Evolutionary conservation across 1,284 basidiomycete genomes (phyloP).

Genomic region (Stygiomarasmius scandens): DNA sequence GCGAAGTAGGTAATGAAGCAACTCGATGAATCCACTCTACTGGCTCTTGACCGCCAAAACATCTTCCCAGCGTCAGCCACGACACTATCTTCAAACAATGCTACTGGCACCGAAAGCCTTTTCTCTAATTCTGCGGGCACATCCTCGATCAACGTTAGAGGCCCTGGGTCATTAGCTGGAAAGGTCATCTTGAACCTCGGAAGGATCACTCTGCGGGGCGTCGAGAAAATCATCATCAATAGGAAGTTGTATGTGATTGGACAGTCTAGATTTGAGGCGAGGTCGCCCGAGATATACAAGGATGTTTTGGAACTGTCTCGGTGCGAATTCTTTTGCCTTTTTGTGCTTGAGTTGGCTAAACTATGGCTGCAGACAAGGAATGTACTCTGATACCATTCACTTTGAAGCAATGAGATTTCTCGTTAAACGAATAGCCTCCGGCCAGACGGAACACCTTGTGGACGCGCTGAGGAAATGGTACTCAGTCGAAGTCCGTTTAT

Average conservation of each 20-base stretch:
- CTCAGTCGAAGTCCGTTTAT: neutral
- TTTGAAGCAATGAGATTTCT: slow-evolving; percentile 2
- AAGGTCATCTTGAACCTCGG: slow-evolving; percentile 10
- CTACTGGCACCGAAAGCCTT: no score
- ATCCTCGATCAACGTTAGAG: slow-evolving; percentile 1
- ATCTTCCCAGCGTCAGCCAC: no score
- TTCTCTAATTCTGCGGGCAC: no score
- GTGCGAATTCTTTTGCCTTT: neutral
- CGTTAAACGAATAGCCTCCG: slow-evolving; percentile 5
- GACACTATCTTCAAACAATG: no score
- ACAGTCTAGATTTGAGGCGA: neutral
- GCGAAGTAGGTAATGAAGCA: no score
- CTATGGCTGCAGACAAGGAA: neutral
- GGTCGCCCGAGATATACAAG: neutral
- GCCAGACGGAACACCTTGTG: neutral
- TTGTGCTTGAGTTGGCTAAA: neutral
- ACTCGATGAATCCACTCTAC: no score
- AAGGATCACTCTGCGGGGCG: slow-evolving; percentile 8
- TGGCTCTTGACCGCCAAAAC: no score
- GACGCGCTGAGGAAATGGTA: neutral
- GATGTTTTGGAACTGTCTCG: slow-evolving; percentile 12
- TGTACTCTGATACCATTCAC: slow-evolving; percentile 6
- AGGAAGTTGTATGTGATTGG: slow-evolving; percentile 7
- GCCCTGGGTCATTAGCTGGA: slow-evolving; percentile 8
- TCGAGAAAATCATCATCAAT: slow-evolving; percentile 9